These are phyloP conservation scores for Pseudogymnoascus sp. DNA, from an alignment of 2,329 filamentous ascomycete genomes.

Conservation along the genomic window DNA sequence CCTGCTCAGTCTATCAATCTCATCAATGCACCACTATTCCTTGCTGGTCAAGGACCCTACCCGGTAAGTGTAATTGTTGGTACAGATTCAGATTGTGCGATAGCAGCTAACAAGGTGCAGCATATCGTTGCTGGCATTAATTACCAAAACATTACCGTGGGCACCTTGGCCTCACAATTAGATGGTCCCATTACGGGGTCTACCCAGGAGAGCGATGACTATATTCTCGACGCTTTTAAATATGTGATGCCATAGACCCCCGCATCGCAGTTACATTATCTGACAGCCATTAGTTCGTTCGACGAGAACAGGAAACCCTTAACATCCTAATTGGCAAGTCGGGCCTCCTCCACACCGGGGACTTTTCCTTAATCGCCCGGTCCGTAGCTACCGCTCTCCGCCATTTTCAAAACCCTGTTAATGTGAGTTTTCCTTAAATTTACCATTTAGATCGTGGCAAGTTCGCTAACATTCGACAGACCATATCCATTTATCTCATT, in stretches of 20 bases:
- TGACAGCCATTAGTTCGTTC: slow-evolving; percentile 20
- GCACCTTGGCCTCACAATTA: neutral
- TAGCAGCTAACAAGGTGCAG: neutral
- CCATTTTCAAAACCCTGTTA: slow-evolving; percentile 19
- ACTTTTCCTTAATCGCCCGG: slow-evolving; percentile 24
- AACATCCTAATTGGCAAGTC: slow-evolving; percentile 31
- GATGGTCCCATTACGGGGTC: neutral
- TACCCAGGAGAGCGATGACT: neutral
- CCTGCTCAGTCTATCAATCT: neutral
- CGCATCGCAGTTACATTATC: neutral
- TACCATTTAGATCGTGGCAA: neutral
- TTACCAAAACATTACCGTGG: neutral
- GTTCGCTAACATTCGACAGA: neutral
- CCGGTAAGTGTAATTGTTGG: neutral
- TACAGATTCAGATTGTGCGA: neutral
- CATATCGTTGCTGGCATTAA: neutral
- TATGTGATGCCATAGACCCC: neutral
- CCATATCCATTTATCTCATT: neutral
- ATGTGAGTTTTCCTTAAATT: slow-evolving; percentile 20
- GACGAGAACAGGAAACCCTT: slow-evolving; percentile 27
- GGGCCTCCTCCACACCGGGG: slow-evolving; percentile 18
- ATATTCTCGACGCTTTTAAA: neutral
- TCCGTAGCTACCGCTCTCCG: slow-evolving; percentile 25
- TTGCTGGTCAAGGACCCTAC: neutral
- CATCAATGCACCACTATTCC: neutral